Percentiles rank a stretch among this genome's conserved stretches.
Evolutionary conservation across 306 rosid species (phyloP).

Genomic region (Vachellia collinsii): DNA sequence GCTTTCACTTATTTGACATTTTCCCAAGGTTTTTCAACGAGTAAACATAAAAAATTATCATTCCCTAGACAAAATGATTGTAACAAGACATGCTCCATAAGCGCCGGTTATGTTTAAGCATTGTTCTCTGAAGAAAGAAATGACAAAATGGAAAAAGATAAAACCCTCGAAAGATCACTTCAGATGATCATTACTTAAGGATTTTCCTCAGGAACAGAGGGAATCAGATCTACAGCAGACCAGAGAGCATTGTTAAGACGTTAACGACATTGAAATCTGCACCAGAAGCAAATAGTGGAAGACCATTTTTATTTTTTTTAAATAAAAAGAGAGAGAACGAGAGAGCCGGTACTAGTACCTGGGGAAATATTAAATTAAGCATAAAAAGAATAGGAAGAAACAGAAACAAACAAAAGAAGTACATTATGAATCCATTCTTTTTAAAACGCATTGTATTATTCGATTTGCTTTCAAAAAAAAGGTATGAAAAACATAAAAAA

Average conservation of each 20-base stretch:
- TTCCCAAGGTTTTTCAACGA: slow-evolving; percentile 26
- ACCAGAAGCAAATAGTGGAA: slow-evolving; percentile 45
- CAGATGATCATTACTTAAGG: background rate
- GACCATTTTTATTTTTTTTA: slow-evolving; percentile 25
- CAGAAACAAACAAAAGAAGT: slow-evolving; percentile 41
- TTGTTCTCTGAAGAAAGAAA: slow-evolving; percentile 32
- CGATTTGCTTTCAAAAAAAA: slow-evolving; percentile 44
- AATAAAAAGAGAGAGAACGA: slow-evolving; percentile 20
- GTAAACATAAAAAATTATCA: slow-evolving; percentile 13
- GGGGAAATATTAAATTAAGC: slow-evolving; percentile 23
- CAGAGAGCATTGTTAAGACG: slow-evolving; percentile 19
- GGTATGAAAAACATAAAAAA: slow-evolving; percentile 32
- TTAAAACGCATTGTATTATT: slow-evolving; percentile 48
- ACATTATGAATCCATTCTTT: slow-evolving; percentile 40
- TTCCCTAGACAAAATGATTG: background rate
- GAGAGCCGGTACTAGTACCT: slow-evolving; percentile 15
- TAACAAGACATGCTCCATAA: slow-evolving; percentile 25
- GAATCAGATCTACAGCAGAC: slow-evolving; percentile 49
- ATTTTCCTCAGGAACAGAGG: slow-evolving; percentile 47
- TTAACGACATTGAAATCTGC: slow-evolving; percentile 20
- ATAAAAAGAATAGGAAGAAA: slow-evolving; percentile 34
- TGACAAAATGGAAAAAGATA: slow-evolving; percentile 29
- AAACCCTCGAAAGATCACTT: slow-evolving; percentile 17
- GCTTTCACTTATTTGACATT: slow-evolving; percentile 33
- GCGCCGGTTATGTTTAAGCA: background rate